phyloP scores from a whole-genome alignment of 116 monocot species.

The Cymodocea nodosa region DNA sequence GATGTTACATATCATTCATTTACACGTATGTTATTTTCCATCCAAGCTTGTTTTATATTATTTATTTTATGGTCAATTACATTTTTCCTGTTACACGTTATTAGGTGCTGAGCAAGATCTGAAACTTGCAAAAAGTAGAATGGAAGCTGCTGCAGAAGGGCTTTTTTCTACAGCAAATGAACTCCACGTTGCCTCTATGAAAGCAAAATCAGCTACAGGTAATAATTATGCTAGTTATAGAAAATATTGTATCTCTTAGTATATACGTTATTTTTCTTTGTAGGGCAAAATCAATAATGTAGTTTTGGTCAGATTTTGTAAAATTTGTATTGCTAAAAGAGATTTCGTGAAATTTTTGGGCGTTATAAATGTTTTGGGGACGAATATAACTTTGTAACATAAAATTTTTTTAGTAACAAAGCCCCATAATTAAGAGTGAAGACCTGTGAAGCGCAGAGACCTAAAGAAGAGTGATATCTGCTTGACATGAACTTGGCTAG shows the following conservation, averaged over 20 bases:
- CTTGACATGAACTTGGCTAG: too few relatives aligned
- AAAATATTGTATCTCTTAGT: neutral
- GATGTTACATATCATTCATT: constrained; percentile 72
- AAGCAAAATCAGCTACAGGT: constrained; percentile 84
- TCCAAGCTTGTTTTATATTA: neutral
- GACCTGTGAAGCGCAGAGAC: too few relatives aligned
- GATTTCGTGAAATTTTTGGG: too few relatives aligned
- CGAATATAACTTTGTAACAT: too few relatives aligned
- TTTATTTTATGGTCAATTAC: constrained; percentile 4
- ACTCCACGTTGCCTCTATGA: constrained; percentile 44
- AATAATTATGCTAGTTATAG: neutral
- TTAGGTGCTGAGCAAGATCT: constrained; percentile 86
- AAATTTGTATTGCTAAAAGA: too few relatives aligned
- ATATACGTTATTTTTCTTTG: neutral
- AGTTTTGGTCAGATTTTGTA: too few relatives aligned
- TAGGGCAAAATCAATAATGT: neutral
- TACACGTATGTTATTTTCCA: constrained; percentile 36
- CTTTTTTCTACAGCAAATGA: constrained; percentile 66
- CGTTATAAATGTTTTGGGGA: too few relatives aligned
- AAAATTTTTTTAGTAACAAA: too few relatives aligned
- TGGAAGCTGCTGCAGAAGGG: constrained; percentile 61
- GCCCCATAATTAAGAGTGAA: too few relatives aligned
- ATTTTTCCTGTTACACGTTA: neutral
- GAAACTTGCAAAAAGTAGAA: constrained; percentile 54
- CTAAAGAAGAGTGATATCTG: too few relatives aligned